phyloP scores from a whole-genome alignment of 2,329 filamentous ascomycete species.

The Neopestalotiopsis sp. region DNA sequence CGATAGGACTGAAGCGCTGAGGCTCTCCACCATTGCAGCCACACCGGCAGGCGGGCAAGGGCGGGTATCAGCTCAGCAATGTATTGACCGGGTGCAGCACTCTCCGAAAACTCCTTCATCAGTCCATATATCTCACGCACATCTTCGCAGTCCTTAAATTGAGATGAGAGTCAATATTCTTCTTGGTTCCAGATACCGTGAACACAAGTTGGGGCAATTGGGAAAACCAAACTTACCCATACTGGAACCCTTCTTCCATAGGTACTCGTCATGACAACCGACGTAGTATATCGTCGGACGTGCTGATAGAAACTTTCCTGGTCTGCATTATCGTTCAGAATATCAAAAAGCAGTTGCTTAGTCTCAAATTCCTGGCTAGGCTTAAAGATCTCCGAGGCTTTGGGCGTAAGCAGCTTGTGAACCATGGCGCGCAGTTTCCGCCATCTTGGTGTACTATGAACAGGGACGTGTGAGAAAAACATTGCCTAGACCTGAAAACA shows the following conservation, averaged over 20 bases:
- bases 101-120: slow-evolving; percentile 6
- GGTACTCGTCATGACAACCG: background rate
- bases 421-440: slow-evolving; percentile 7
- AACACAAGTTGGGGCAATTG: background rate
- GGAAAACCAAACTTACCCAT: slow-evolving; percentile 1
- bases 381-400: slow-evolving; percentile 3
- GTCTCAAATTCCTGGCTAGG: slow-evolving; percentile 11
- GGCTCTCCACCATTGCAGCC: slow-evolving; percentile 7
- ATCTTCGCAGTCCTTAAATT: slow-evolving; percentile 6
- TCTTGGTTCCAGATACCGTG: background rate
- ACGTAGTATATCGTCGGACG: slow-evolving; percentile 10
- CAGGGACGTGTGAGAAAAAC: background rate
- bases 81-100: background rate
- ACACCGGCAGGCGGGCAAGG: background rate
- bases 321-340: background rate
- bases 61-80: background rate
- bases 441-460: background rate
- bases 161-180: background rate
- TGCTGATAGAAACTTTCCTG: slow-evolving; percentile 8
- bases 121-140: slow-evolving; percentile 1
- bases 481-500: background rate
- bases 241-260: background rate
- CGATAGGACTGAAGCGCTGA: background rate
- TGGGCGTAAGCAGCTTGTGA: slow-evolving; percentile 4
- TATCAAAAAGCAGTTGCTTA: slow-evolving; percentile 6